Evolutionary conservation across 257 asterid species (phyloP).

Genomic region (Parsonsia alboflavescens): DNA sequence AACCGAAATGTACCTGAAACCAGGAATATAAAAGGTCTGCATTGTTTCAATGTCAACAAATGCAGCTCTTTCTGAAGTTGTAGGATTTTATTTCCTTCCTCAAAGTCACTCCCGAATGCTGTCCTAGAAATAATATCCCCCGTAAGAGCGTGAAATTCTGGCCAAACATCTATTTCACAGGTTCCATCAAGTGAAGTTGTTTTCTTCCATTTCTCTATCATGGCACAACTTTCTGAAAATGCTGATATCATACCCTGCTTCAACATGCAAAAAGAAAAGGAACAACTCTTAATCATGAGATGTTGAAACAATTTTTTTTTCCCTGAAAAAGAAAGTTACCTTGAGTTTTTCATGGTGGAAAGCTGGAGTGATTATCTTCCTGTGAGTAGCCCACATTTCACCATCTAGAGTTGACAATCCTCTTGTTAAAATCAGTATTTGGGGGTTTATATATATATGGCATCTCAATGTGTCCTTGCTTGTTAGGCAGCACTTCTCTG

Average conservation of each 20-base stretch:
- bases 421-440: slow-evolving; percentile 28
- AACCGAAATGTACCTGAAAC: slow-evolving; percentile 32
- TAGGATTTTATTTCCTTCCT: slow-evolving; percentile 37
- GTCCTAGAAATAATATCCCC: slow-evolving; percentile 42
- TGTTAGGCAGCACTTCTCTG: slow-evolving; percentile 43
- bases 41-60: slow-evolving; percentile 36
- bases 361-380: slow-evolving; percentile 48
- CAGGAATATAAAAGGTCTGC: slow-evolving; percentile 39
- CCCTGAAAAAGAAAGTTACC: slow-evolving; percentile 32
- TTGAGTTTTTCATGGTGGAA: slow-evolving; percentile 47
- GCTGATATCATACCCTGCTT: slow-evolving; percentile 40
- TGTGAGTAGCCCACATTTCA: slow-evolving; percentile 43
- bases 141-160: slow-evolving; percentile 36
- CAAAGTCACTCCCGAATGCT: slow-evolving; percentile 42
- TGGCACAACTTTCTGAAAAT: slow-evolving; percentile 25
- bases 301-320: too few relatives aligned
- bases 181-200: slow-evolving; percentile 19
- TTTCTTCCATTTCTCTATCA: slow-evolving; percentile 42
- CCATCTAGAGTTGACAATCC: slow-evolving; percentile 44
- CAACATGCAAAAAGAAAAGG: background rate
- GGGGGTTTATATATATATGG: slow-evolving; percentile 32
- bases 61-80: slow-evolving; percentile 46
- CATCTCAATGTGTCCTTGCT: slow-evolving; percentile 35
- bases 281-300: too few relatives aligned
- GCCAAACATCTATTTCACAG: slow-evolving; percentile 46